phyloP scores from a whole-genome alignment of 2,329 filamentous ascomycete genomes.

The Coniochaeta prunicola region DNA sequence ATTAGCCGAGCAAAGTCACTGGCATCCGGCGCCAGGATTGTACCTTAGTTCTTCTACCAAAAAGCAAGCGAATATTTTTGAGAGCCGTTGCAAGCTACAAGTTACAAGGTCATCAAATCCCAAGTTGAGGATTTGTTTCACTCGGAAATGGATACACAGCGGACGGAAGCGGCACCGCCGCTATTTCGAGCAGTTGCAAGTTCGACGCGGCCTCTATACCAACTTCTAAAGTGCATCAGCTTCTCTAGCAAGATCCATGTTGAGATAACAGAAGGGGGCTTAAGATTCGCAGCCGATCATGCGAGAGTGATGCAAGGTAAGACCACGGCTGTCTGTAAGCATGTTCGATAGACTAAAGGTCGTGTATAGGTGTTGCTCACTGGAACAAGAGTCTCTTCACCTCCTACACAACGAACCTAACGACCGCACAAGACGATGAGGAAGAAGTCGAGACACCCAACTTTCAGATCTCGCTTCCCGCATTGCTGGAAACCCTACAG shows the following conservation, averaged over 20 bases:
- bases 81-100: slow-evolving; percentile 4
- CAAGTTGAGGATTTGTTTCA: not conserved
- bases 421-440: slow-evolving; percentile 25
- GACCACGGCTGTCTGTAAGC: slow-evolving; percentile 10
- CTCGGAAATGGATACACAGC: slow-evolving; percentile 10
- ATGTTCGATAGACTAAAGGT: not conserved
- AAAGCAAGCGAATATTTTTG: slow-evolving; percentile 17
- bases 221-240: slow-evolving; percentile 50
- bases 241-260: slow-evolving; percentile 52
- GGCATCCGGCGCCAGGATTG: slow-evolving; percentile 19
- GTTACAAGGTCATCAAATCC: not conserved
- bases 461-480: slow-evolving; percentile 82
- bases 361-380: slow-evolving; percentile 61
- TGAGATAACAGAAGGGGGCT: slow-evolving; percentile 75
- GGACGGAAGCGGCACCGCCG: slow-evolving; percentile 25
- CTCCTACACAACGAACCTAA: slow-evolving; percentile 64
- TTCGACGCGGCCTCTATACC: slow-evolving; percentile 69
- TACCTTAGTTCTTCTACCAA: slow-evolving; percentile 29
- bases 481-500: slow-evolving; percentile 87
- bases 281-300: slow-evolving; percentile 84
- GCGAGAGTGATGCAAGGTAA: slow-evolving; percentile 85
- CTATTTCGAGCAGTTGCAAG: slow-evolving; percentile 71
- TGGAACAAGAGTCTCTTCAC: slow-evolving; percentile 86
- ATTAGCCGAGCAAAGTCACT: slow-evolving; percentile 12
- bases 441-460: slow-evolving; percentile 41